Conservation (phyloP, 306 rosid genomes). For the Ceratonia siliqua region DNA sequence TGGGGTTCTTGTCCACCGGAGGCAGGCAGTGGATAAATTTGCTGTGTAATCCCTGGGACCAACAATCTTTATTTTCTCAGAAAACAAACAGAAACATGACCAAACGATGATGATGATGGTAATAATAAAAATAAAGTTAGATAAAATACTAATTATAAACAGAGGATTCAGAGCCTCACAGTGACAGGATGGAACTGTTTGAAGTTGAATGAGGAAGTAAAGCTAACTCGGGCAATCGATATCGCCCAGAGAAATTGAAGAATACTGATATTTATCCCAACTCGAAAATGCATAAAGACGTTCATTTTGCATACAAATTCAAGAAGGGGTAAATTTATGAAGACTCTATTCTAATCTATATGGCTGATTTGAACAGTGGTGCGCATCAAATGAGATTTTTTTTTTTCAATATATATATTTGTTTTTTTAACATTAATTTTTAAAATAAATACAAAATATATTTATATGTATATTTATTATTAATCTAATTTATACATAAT, state of each 20-base stretch:
- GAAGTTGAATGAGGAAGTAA: not conserved
- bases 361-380: no score
- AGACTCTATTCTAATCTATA: no score
- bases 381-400: no score
- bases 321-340: no score
- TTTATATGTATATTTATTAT: no score
- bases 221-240: not conserved
- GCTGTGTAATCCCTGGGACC: not conserved
- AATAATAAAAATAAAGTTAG: not conserved
- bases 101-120: no score
- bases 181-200: not conserved
- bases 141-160: not conserved
- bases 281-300: not conserved
- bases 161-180: slow-evolving; percentile 30
- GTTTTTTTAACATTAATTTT: no score
- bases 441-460: no score
- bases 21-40: not conserved
- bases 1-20: not conserved
- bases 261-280: not conserved
- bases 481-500: no score
- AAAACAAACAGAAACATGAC: slow-evolving; percentile 18
- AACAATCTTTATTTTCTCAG: not conserved
- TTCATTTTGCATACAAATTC: not conserved
- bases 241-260: not conserved
- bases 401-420: no score